A percentile compares a stretch with the other conserved stretches of the same genome.
phyloP scores from a whole-genome alignment of 164 flowering plant genomes.

The Chimonanthus praecox region DNA sequence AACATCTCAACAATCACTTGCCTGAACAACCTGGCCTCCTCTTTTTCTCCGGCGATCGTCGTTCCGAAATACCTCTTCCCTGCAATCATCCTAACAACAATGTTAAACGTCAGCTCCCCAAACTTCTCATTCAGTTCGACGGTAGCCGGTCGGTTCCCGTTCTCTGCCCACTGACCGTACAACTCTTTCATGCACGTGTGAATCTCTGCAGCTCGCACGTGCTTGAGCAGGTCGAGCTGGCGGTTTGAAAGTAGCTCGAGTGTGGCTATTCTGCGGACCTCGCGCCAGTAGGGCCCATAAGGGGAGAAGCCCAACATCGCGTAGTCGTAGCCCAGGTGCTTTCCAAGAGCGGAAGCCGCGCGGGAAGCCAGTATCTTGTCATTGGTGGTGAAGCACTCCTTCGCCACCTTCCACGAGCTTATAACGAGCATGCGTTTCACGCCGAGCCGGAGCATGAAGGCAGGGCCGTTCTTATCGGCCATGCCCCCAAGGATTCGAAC shows the following conservation, averaged over 20 bases:
- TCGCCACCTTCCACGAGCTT: constrained; percentile 11
- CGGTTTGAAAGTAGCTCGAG: not conserved
- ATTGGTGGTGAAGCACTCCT: constrained; percentile 18
- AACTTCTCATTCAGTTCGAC: not conserved
- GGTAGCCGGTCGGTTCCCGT: not conserved
- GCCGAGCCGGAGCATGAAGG: constrained; percentile 13
- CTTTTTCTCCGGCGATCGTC: not conserved
- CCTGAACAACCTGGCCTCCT: not conserved
- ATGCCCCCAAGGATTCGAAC: constrained; percentile 8
- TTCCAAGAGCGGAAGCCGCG: not conserved
- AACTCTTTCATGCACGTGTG: not conserved
- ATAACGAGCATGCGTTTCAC: constrained; percentile 8
- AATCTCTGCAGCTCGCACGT: not conserved
- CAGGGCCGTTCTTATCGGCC: constrained; percentile 19
- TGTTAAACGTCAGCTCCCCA: not conserved
- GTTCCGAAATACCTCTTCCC: constrained; percentile 32
- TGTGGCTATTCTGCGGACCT: constrained; percentile 1
- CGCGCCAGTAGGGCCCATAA: constrained; percentile 6
- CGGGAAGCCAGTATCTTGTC: constrained; percentile 8
- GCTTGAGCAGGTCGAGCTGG: not conserved
- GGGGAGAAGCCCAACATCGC: constrained; percentile 9
- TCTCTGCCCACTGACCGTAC: not conserved
- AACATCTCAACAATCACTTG: constrained; percentile 1
- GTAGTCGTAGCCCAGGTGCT: constrained; percentile 11
- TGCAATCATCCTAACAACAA: constrained; percentile 26